Evolutionary conservation across 139 green algal genomes (phyloP).

Genomic region (Zygnema circumcarinatum): DNA sequence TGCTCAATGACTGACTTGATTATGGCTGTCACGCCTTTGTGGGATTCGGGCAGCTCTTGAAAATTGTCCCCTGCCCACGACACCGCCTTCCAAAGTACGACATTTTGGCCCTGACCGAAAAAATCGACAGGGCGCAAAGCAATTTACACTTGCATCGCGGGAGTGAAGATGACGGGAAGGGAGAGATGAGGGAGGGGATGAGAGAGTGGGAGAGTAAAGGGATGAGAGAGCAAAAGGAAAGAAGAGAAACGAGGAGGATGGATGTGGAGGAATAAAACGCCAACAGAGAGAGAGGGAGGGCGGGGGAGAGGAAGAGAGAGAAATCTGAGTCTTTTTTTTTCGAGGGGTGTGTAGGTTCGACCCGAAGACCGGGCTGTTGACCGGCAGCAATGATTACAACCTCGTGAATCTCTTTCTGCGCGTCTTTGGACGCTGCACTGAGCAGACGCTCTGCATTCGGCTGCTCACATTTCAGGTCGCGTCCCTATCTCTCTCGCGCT

Average conservation of each 20-base stretch:
- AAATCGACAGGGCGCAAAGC: too few species aligned
- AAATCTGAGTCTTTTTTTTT: background rate
- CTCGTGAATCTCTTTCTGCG: conserved; percentile 92
- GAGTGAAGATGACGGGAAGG: background rate
- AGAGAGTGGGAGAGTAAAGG: background rate
- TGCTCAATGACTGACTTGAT: too few species aligned
- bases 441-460: conserved; percentile 82
- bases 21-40: too few species aligned
- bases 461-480: conserved; percentile 83
- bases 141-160: too few species aligned
- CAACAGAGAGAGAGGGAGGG: background rate
- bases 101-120: too few species aligned
- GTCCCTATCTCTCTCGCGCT: conserved; percentile 1
- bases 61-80: conserved; percentile 91
- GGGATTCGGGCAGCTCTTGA: conserved; percentile 80
- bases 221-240: background rate
- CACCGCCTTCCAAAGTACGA: conserved; percentile 84
- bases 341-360: conserved; percentile 80
- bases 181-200: background rate
- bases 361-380: conserved; percentile 76
- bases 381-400: conserved; percentile 85
- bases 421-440: conserved; percentile 80
- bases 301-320: background rate
- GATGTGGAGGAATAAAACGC: background rate
- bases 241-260: background rate